phyloP scores from a whole-genome alignment of 495 filamentous ascomycete genomes.

The Hamigera avellanea region DNA sequence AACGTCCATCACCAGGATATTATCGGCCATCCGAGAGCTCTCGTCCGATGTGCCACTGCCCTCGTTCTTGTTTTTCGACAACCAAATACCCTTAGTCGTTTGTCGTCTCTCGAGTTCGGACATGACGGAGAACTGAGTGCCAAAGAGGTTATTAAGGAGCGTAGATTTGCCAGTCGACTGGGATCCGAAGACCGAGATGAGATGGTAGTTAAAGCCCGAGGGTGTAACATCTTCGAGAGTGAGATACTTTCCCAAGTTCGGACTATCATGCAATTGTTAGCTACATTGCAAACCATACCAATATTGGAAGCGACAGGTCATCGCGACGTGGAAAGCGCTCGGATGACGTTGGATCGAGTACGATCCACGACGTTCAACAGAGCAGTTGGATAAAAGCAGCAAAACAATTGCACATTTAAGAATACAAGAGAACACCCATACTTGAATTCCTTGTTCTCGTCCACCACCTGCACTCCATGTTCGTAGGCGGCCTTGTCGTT shows the following conservation, averaged over 20 bases:
- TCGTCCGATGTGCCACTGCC: slow-evolving; percentile 17
- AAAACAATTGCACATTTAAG: not conserved
- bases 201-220: slow-evolving; percentile 95
- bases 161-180: slow-evolving; percentile 99
- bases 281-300: slow-evolving; percentile 6
- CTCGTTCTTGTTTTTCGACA: slow-evolving; percentile 82
- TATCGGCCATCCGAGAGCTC: slow-evolving; percentile 68
- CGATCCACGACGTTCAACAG: too few species aligned
- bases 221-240: slow-evolving; percentile 63
- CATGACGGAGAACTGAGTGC: slow-evolving; percentile 95
- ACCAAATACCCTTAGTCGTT: slow-evolving; percentile 98
- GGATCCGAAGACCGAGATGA: slow-evolving; percentile 96
- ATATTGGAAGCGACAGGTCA: too few species aligned
- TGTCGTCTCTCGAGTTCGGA: slow-evolving; percentile 79
- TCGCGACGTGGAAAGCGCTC: too few species aligned
- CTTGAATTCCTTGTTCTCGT: slow-evolving; percentile 95
- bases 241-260: slow-evolving; percentile 72
- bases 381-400: too few species aligned
- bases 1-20: slow-evolving; percentile 98
- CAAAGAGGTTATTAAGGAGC: slow-evolving; percentile 89
- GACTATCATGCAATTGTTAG: slow-evolving; percentile 32
- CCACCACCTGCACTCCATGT: slow-evolving; percentile 93
- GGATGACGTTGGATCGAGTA: too few species aligned
- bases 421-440: slow-evolving; percentile 27
- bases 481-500: slow-evolving; percentile 57